A percentile compares a stretch with the other conserved stretches of the same genome.
phyloP scores from a whole-genome alignment of 768 basidiomycete species.

The Amylocystis lapponica region DNA sequence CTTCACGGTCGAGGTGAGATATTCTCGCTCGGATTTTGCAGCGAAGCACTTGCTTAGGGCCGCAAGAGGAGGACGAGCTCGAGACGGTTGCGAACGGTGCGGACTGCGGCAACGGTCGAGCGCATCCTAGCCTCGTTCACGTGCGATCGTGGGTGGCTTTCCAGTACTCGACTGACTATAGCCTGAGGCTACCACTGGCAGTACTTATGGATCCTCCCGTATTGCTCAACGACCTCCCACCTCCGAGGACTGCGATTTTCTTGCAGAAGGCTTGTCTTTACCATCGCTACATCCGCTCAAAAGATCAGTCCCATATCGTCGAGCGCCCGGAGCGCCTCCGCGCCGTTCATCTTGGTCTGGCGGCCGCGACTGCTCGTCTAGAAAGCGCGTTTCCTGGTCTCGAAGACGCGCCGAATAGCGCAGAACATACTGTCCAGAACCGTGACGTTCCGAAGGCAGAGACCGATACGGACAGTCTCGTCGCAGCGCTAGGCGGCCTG shows the following conservation, averaged over 20 bases:
- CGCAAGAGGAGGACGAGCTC: too few relatives aligned
- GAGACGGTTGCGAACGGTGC: too few relatives aligned
- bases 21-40: too few relatives aligned
- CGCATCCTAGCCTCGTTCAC: too few relatives aligned
- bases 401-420: not conserved
- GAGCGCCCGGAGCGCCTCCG: conserved; percentile 88
- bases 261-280: conserved; percentile 70
- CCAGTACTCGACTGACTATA: too few relatives aligned
- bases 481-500: conserved; percentile 34
- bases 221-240: not conserved
- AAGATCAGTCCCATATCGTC: conserved; percentile 70
- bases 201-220: too few relatives aligned
- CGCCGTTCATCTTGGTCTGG: conserved; percentile 77
- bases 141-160: too few relatives aligned
- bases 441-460: not conserved
- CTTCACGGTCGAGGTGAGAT: too few relatives aligned
- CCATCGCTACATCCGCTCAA: conserved; percentile 74
- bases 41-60: too few relatives aligned
- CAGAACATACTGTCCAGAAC: not conserved
- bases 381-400: conserved; percentile 32
- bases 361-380: conserved; percentile 71
- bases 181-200: too few relatives aligned
- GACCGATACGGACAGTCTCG: conserved; percentile 34
- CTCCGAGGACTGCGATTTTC: conserved; percentile 23
- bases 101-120: too few relatives aligned